Evolutionary conservation across 768 basidiomycete species (phyloP), one percentile per base, ranked within the genome.

Genomic region (Clavaria fumosa): DNA sequence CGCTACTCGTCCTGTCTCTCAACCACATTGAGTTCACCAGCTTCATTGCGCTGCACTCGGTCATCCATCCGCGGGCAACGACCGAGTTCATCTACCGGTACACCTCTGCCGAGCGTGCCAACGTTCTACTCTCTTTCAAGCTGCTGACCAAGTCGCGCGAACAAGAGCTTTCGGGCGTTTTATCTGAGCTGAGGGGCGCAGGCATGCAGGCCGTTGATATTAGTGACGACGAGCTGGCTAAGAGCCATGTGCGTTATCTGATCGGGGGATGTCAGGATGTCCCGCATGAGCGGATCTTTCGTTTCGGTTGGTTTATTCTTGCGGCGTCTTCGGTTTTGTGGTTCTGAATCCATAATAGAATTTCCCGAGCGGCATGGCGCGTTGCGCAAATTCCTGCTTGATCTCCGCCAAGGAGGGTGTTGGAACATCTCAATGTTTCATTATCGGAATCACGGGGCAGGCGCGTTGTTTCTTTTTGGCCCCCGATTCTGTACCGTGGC

Each of bases 361-460:
- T 99, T 99, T 54, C 95, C 95, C 1, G 95, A 99, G 55, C 64
- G 95, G 37, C 91, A 89, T 0, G 80, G 78, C 2, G 95, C 93
- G 3, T 62, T 99, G 40, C 75, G 84, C 30, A 85, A 82, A 46
- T 99, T 97, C 64, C 64, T 99, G 42, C 64, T 77, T 20, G 83
- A 81, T 3, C 53, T 99, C 31, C 79, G 79, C 22, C 62, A 70
- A 14, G 78, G 76, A 18, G n/a, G 26, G 9, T 28, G 9, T 28
- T 96, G 91, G 90, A 96, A 91, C 55, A 86, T 99, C 34, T 82
- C 89, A 1, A 55, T 99, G 45, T 99, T 97, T 63, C 95, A 99
- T 55, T 99, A 99, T 57, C 72, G 95, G 39, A 96, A 97, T 54
- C 93, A 97, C 42, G 95, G 95, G 21, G 88, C 82, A 52, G 91